Base-by-base conservation (phyloP, 495 filamentous ascomycete genomes). In the Hypoxylon rickii region DNA sequence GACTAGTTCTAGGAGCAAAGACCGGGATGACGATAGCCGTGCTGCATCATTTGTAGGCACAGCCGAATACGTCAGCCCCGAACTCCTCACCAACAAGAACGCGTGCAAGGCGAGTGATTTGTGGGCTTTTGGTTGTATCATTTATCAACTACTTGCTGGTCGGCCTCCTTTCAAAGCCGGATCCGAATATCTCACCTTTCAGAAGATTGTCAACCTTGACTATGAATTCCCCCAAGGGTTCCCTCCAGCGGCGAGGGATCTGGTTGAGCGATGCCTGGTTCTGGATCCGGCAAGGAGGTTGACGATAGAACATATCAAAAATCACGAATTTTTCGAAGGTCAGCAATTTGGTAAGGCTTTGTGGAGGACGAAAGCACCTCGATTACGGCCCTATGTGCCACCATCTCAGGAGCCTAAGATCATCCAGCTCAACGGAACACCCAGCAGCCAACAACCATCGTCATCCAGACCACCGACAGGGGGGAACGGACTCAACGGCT, bases 81-180 rank as follows among this genome's bases (percentile, higher is more conserved):
- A 99, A 63, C 79, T 99, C 22, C 77, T 99, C 55, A 96, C 87
- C 1, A 89, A 96, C 57, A 97, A 97, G 76, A 92, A 90, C 58
- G 94, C 93, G 7, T 96, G 95, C 76, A 99, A 97, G 74, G 91
- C 95, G 16, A 96, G 92, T 65, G 95, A 99, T 69, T 72, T 99
- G 24, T 99, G 95, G 95, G 95, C 95, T 2, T 97, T 97, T 76
- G 95, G 95, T n/a, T 99, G 95, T 71, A 99, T 99, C 55, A 87
- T 99, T 51, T 99, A 96, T 70, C 95, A 99, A 72, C 80, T 99
- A 22, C 75, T 99, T 29, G 89, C 89, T 20, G 95, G 95, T 12
- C 83, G 95, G 39, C 95, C 95, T 11, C 95, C 95, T 0, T 99
- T 99, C 78, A 99, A 99, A 70, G 95, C 87, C 1, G 88, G 79